Base-by-base conservation (phyloP, 139 green algal genomes). In the Zygnema circumcarinatum region DNA sequence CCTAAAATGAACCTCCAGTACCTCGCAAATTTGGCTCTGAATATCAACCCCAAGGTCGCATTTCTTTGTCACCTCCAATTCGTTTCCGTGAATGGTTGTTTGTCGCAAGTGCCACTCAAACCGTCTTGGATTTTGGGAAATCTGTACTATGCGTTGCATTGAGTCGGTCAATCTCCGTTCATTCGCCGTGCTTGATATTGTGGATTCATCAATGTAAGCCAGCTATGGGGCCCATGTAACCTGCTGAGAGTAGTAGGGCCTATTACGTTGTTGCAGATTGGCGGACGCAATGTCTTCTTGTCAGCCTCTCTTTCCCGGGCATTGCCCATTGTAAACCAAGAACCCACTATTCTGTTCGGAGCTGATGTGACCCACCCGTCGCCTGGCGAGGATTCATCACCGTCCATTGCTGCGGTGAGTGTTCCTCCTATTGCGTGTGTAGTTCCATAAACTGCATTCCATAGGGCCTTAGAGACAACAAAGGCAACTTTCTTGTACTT, bases 21-120 rank as follows among this genome's bases (percentile, higher is more conserved):
- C 73, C 11, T 90, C 1, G 87, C 87, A 1, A 91, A 91, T 29
- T 35, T 91, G 32, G 81, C 74, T 41, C 54, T 91, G 31, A 91
- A 91, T 36, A 91, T 91, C 62, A 91, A 91, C 21, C 75, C 81
- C 36, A 91, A 91, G 87, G 87, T 86, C 25, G 54, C 54, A 33
- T 72, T 29, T 29, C 29, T 72, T 72, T 72, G 54, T n/a, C n/a
- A n/a, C n/a, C n/a, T 72, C 54, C 54, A 72, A 72, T 72, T 25
- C 54, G n/a, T n/a, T n/a, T 72, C 54, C 25, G 25, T 72, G 25
- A 29, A 72, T 72, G 54, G 25, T 72, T 72, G 25, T 72, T 72
- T 72, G 25, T 29, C 29, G 25, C 54, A 33, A 72, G 29, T 72
- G 54, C 29, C 25, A 29, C 29, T 7, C 7, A 22, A 40, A 31